Evolutionary conservation across 1,284 basidiomycete species (phyloP).

Genomic region (Chondrostereum purpureum): DNA sequence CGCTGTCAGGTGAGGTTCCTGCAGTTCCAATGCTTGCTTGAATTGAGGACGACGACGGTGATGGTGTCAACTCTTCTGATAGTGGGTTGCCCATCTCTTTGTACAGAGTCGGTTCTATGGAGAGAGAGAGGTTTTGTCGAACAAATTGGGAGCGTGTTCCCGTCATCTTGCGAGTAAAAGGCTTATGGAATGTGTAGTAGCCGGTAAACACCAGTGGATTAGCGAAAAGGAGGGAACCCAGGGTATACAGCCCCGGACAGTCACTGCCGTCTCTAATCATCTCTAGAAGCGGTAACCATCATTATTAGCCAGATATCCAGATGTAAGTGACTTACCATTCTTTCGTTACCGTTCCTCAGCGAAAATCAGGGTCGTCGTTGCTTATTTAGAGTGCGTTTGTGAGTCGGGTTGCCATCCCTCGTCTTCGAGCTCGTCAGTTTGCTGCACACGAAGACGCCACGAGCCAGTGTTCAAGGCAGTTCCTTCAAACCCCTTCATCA

Average conservation of each 20-base stretch:
- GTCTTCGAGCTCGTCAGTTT: not conserved
- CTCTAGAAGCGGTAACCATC: not conserved
- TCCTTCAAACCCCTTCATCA: too few species aligned
- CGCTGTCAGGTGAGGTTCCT: slow-evolving; percentile 22
- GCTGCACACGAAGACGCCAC: not conserved
- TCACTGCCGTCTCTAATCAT: not conserved
- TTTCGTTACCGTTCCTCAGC: not conserved
- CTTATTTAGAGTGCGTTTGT: too few species aligned
- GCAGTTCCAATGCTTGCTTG: slow-evolving; percentile 22
- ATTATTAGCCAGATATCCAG: not conserved
- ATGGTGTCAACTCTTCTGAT: slow-evolving; percentile 15
- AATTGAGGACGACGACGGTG: slow-evolving; percentile 24
- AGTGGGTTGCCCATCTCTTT: slow-evolving; percentile 11
- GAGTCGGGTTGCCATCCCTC: not conserved
- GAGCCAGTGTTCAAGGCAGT: not conserved
- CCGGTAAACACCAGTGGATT: not conserved
- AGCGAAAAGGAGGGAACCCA: too few species aligned
- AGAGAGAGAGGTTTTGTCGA: slow-evolving; percentile 34
- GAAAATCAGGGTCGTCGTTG: not conserved
- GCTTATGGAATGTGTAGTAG: slow-evolving; percentile 4
- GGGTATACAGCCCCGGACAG: not conserved
- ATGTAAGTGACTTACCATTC: not conserved
- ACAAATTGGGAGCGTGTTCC: slow-evolving; percentile 21
- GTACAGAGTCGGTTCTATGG: slow-evolving; percentile 41
- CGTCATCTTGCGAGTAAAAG: slow-evolving; percentile 14